Percentiles rank a stretch among this genome's conserved stretches.
These are phyloP conservation scores for Pestalotiopsis sp. DNA, from an alignment of 2,329 filamentous ascomycete genomes.

Conservation along the genomic window DNA sequence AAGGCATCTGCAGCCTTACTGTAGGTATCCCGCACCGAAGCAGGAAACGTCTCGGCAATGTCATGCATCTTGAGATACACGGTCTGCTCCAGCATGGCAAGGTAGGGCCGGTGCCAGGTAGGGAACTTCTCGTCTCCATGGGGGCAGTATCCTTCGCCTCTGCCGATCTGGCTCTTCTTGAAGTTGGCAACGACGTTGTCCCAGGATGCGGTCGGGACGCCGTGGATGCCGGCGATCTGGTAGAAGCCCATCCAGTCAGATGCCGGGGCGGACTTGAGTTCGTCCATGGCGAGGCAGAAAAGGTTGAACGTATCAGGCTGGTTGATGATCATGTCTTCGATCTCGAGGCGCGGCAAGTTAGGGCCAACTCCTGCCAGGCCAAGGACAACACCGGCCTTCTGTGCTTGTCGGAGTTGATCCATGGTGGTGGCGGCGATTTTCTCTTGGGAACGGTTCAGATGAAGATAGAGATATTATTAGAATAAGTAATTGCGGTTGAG, in stretches of 20 bases:
- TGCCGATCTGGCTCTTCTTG: slow-evolving; percentile 10
- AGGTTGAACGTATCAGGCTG: not conserved
- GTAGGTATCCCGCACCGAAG: not conserved
- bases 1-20: slow-evolving; percentile 10
- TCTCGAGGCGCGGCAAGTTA: not conserved
- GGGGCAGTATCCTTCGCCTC: slow-evolving; percentile 26
- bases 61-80: not conserved
- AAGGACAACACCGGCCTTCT: not conserved
- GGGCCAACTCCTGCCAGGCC: not conserved
- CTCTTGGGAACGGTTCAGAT: not conserved
- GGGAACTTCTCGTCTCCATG: slow-evolving; percentile 26
- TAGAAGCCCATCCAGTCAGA: slow-evolving; percentile 2
- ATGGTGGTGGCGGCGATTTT: not conserved
- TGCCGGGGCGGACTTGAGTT: not conserved
- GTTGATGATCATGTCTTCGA: not conserved
- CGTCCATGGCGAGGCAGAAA: not conserved
- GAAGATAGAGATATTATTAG: not conserved
- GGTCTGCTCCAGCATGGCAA: slow-evolving; percentile 27
- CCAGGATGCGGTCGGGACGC: slow-evolving; percentile 15
- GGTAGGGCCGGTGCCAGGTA: slow-evolving; percentile 32
- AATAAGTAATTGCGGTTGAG: too few species aligned
- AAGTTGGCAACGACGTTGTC: slow-evolving; percentile 11
- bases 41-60: slow-evolving; percentile 1
- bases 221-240: slow-evolving; percentile 21
- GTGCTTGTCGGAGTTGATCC: not conserved